Base-by-base conservation (phyloP, 2,329 filamentous ascomycete species). In the Fusarium lateritium region DNA sequence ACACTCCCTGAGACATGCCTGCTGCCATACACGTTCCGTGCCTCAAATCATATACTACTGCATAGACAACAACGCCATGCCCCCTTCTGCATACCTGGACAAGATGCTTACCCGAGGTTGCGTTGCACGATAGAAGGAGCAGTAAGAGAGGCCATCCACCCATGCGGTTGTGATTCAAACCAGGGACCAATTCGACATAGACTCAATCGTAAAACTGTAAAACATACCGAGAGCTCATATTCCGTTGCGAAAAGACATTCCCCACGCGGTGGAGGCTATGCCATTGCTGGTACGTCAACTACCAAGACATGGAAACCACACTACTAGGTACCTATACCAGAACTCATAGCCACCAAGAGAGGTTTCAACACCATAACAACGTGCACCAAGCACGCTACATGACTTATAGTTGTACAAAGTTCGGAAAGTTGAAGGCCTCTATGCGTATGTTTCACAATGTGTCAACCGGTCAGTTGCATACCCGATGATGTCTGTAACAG, bases 381-480 rank as follows among this genome's bases (percentile, higher is more conserved):
- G 34, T 13, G 45, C 10, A 2, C 17, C 15, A 24, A 22, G 10
- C 38, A 39, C 14, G n/a, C 17, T 21, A 22, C 3, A 15, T 24
- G 34, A 34, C 17, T n/a, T 31, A 19, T 24, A 34, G 53, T 50
- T 7, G 28, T 33, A 67, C 56, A 56, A 42, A 40, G 31, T 40
- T 44, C 39, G 50, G 43, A 43, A 58, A 19, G 28, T 38, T 50
- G 50, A 54, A 43, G 15, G 24, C 11, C 13, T 38, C 42, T 15
- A 31, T 52, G 34, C 21, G 15, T 45, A 22, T 46, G 53, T 36
- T 43, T 40, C 53, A 70, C 50, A 40, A 49, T 31, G 24, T 59
- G 53, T 54, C 34, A 36, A 42, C n/a, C 53, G 62, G 57, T 14
- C 50, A 45, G 38, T 46, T 62, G 45, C 57, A 64, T 70, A 49